Percentiles rank a stretch among this genome's conserved stretches.
phyloP scores from a whole-genome alignment of 192 early-diverging fungal species.

The Coemansia sp. region DNA sequence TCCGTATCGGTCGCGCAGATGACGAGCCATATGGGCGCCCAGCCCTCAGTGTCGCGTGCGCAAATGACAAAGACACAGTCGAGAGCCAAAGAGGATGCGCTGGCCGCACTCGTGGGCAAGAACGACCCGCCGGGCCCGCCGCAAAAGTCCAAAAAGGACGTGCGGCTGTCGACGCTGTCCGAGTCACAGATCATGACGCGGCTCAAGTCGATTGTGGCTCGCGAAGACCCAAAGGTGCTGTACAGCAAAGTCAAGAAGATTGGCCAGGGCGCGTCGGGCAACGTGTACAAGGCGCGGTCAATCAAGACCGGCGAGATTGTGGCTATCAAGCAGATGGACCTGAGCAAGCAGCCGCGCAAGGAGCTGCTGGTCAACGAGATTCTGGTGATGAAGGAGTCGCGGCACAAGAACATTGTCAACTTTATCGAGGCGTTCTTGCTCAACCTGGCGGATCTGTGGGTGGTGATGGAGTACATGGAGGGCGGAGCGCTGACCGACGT shows the following conservation, averaged over 20 bases:
- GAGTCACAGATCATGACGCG: constrained; percentile 95
- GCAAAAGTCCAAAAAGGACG: constrained; percentile 64
- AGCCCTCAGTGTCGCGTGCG: constrained; percentile 18
- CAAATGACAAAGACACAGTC: constrained; percentile 55
- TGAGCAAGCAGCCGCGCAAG: constrained; percentile 81
- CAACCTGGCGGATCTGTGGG: constrained; percentile 84
- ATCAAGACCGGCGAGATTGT: constrained; percentile 72
- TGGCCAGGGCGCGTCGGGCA: constrained; percentile 97
- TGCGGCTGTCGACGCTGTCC: constrained; percentile 84
- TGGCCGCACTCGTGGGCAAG: constrained; percentile 57
- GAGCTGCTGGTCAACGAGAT: constrained; percentile 93
- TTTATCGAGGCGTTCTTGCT: constrained; percentile 91
- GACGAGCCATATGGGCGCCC: constrained; percentile 5
- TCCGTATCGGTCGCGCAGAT: constrained; percentile 8
- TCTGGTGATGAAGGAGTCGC: constrained; percentile 89
- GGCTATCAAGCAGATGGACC: constrained; percentile 94
- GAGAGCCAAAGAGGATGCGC: constrained; percentile 56
- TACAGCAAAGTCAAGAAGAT: constrained; percentile 96
- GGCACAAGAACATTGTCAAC: constrained; percentile 96
- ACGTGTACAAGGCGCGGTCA: constrained; percentile 91
- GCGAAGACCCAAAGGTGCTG: constrained; percentile 83
- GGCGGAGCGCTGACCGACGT: constrained; percentile 96
- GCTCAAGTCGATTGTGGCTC: constrained; percentile 84
- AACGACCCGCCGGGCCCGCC: constrained; percentile 43
- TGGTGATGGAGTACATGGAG: constrained; percentile 99